Conservation (phyloP, 2,329 filamentous ascomycete genomes). For the Fusarium metavorans region DNA sequence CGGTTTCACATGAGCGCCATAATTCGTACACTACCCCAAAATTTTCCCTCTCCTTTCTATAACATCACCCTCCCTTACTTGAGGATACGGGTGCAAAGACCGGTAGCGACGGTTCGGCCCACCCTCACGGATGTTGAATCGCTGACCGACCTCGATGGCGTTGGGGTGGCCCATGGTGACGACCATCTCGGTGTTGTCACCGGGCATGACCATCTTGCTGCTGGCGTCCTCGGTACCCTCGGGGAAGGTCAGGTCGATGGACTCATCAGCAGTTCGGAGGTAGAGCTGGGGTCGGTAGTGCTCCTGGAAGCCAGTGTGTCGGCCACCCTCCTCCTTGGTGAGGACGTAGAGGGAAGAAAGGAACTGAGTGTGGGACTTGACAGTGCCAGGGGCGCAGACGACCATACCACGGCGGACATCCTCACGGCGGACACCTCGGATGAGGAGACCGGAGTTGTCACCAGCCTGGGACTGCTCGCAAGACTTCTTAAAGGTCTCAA, state of each 20-base stretch:
- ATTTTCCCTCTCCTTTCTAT: slow-evolving; percentile 30
- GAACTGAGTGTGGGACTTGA: slow-evolving; percentile 92
- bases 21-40: slow-evolving; percentile 42
- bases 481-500: slow-evolving; percentile 99
- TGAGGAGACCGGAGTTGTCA: slow-evolving; percentile 97
- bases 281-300: slow-evolving; percentile 98
- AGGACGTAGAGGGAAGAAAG: slow-evolving; percentile 96
- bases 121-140: slow-evolving; percentile 98
- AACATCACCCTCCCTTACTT: slow-evolving; percentile 57
- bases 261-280: slow-evolving; percentile 90
- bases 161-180: slow-evolving; percentile 86
- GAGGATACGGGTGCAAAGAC: slow-evolving; percentile 81
- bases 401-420: slow-evolving; percentile 97
- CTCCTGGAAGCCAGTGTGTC: slow-evolving; percentile 93
- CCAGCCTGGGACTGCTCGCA: slow-evolving; percentile 96
- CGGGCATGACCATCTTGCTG: slow-evolving; percentile 92
- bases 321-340: slow-evolving; percentile 97
- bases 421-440: slow-evolving; percentile 96
- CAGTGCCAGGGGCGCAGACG: slow-evolving; percentile 82
- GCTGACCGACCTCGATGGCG: slow-evolving; percentile 90
- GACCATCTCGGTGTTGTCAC: slow-evolving; percentile 99
- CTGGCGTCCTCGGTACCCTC: slow-evolving; percentile 80
- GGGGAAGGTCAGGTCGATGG: slow-evolving; percentile 84
- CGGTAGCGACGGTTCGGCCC: slow-evolving; percentile 90
- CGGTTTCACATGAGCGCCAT: slow-evolving; percentile 45